phyloP scores from a whole-genome alignment of 805 yeast species.

The Wickerhamomyces bovis region DNA sequence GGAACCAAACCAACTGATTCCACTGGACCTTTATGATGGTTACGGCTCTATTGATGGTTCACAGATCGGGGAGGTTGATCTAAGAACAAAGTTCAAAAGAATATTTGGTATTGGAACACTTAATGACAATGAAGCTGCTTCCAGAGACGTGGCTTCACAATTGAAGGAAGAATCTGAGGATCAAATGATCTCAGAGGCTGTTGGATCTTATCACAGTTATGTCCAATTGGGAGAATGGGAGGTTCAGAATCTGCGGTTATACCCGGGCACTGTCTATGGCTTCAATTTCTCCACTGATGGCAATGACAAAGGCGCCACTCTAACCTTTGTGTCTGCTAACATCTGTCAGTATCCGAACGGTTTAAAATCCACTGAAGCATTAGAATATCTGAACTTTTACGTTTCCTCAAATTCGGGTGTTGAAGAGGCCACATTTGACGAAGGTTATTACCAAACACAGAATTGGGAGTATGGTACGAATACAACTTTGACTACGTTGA shows the following conservation, averaged over 20 bases:
- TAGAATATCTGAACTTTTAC: neutral
- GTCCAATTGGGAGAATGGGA: conserved; percentile 10
- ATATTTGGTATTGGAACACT: neutral
- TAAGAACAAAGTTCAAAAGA: neutral
- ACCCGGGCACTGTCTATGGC: conserved; percentile 16
- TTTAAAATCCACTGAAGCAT: neutral
- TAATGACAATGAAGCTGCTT: neutral
- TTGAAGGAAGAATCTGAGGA: neutral
- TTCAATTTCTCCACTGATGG: conserved; percentile 9
- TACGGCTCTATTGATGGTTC: neutral
- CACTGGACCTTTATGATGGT: neutral
- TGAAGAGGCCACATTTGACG: conserved; percentile 2
- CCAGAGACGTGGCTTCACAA: neutral
- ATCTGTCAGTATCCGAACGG: conserved; percentile 8
- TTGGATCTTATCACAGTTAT: neutral
- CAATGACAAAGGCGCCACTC: neutral
- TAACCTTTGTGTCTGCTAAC: conserved; percentile 7
- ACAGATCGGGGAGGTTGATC: neutral
- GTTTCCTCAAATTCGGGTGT: neutral
- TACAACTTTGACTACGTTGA: neutral
- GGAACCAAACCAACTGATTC: neutral
- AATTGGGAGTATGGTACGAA: neutral
- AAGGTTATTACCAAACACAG: conserved; percentile 11
- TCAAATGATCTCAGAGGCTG: neutral
- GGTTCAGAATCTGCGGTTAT: conserved; percentile 8